These are phyloP conservation scores for Sedum album DNA, from an alignment of 164 flowering plant genomes.

Conservation along the genomic window DNA sequence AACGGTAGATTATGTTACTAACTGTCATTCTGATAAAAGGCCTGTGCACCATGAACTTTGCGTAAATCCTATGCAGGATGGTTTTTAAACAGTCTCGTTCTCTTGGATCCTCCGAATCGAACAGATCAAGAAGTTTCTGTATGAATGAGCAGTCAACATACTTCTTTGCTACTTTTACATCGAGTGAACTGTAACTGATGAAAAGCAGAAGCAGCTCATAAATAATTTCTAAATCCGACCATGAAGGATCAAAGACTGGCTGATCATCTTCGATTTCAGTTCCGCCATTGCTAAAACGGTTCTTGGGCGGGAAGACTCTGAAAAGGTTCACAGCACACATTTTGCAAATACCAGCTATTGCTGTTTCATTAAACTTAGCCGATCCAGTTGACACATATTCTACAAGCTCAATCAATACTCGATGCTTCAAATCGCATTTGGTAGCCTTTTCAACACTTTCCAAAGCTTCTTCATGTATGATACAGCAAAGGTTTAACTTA, in stretches of 20 bases:
- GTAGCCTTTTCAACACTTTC: slow-evolving; percentile 25
- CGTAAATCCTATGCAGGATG: too few species aligned
- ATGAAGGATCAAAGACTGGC: too few species aligned
- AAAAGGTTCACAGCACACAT: slow-evolving; percentile 50
- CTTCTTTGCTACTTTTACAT: too few species aligned
- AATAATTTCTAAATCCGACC: too few species aligned
- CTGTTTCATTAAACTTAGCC: slow-evolving; percentile 42
- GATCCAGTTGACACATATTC: slow-evolving; percentile 47
- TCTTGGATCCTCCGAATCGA: too few species aligned
- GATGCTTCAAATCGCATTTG: slow-evolving; percentile 37
- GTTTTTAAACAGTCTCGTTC: too few species aligned
- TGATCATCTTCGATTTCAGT: slow-evolving; percentile 8
- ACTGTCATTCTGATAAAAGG: too few species aligned
- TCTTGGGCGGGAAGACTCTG: too few species aligned
- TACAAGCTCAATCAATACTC: slow-evolving; percentile 39
- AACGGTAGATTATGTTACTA: slow-evolving; percentile 45
- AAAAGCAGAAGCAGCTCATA: too few species aligned
- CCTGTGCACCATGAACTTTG: too few species aligned
- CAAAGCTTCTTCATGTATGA: slow-evolving; percentile 24
- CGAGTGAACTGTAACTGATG: too few species aligned
- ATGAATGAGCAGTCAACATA: slow-evolving; percentile 43
- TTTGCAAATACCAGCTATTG: slow-evolving; percentile 40
- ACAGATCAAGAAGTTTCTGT: slow-evolving; percentile 40
- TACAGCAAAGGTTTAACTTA: too few species aligned
- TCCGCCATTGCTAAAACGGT: background rate